Base-by-base conservation (phyloP, 768 basidiomycete species). In the Gymnopilus junonius region DNA sequence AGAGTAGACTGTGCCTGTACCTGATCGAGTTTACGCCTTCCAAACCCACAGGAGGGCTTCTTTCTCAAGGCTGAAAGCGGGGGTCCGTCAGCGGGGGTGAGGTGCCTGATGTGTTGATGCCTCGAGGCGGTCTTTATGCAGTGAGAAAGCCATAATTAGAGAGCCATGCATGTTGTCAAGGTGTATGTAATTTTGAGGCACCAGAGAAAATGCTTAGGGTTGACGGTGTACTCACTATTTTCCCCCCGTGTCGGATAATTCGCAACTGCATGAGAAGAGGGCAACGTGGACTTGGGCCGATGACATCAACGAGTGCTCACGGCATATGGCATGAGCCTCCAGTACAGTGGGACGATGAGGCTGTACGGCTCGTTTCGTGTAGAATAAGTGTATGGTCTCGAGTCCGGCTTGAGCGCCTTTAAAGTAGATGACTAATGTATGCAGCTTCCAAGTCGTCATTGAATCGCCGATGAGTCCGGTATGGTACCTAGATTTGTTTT, bases 381-480 rank as follows among this genome's bases (percentile, higher is more conserved):
- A 39, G 17, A 39, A 39, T 14, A 17, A 12, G 17, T 20, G 40
- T 42, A n/a, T n/a, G 17, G 40, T 42, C 3, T 42, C 17, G 40
- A 35, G 34, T 35, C 35, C 35, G 35, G 8, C 17, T 42, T 20
- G 40, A 42, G 45, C 45, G 14, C 45, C 25, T 46, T 46, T 46
- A 17, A 46, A n/a, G n/a, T 46, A 46, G 45, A 25, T 12, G 23
- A 1, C 45, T 11, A 46, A 42, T n/a, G n/a, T n/a, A n/a, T n/a
- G 17, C n/a, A 17, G 40, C 17, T 42, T 42, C 40, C 40, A 42
- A 50, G 54, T 55, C 37, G 34, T 35, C 54, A 37, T 55, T 55
- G 45, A 64, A 64, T 64, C 53, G 53, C 63, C 59, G 63, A 64
- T 40, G 59, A 39, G 45, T 58, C 55, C 59, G 64, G 64, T 64